These are phyloP conservation scores for Eimeria acervulina DNA, from an alignment of 169 alveolate genomes.

Conservation along the genomic window DNA sequence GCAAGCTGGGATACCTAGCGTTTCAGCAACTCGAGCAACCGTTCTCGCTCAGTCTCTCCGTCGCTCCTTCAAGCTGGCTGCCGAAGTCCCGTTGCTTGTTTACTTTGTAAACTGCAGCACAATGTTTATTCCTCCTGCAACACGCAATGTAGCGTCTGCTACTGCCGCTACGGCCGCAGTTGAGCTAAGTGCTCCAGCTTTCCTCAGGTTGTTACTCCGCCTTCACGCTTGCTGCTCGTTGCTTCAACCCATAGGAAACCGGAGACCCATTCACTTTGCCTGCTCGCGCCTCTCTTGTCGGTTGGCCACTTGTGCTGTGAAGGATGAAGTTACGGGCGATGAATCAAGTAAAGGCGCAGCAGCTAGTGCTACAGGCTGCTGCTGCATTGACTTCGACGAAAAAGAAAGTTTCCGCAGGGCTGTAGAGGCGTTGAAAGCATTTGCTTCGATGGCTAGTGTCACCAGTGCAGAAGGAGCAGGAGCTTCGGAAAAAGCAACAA, in stretches of 20 bases:
- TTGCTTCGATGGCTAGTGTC: not conserved
- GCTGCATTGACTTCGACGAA: conserved; percentile 53
- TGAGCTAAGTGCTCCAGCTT: conserved; percentile 1
- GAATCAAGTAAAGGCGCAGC: not conserved
- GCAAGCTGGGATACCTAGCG: not conserved
- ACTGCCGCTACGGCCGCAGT: not conserved
- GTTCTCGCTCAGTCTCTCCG: conserved; percentile 59
- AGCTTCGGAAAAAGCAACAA: not conserved
- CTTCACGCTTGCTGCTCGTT: conserved; percentile 39
- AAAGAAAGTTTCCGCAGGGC: conserved; percentile 47
- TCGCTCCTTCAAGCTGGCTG: conserved; percentile 40
- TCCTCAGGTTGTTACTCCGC: conserved; percentile 28
- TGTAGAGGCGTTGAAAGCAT: conserved; percentile 20
- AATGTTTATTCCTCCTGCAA: not conserved
- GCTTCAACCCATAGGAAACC: not conserved
- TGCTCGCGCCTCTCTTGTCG: conserved; percentile 59
- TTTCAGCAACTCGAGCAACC: conserved; percentile 25
- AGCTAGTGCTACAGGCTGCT: conserved; percentile 51
- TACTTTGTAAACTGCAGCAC: conserved; percentile 69
- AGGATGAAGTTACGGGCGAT: not conserved
- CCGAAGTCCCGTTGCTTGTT: conserved; percentile 31
- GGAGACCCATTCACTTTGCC: conserved; percentile 18
- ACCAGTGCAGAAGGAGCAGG: not conserved
- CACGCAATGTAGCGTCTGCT: not conserved
- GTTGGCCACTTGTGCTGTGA: not conserved